These are phyloP conservation scores for Fusarium mexicanum DNA, from an alignment of 2,329 filamentous ascomycete species.

Conservation along the genomic window DNA sequence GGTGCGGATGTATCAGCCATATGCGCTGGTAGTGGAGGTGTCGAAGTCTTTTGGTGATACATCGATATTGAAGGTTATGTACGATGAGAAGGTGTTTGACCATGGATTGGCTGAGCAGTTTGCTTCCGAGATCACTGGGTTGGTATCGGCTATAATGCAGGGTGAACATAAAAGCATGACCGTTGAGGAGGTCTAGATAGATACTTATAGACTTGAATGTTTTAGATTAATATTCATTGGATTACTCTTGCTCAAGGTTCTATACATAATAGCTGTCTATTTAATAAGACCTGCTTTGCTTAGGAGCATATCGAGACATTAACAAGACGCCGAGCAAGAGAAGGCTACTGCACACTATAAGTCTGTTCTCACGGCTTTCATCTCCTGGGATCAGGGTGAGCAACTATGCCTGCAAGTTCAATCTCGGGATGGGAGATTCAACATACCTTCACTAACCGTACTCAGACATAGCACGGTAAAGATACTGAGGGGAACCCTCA, in stretches of 20 bases:
- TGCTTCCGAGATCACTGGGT: neutral
- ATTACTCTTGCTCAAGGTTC: too few species aligned
- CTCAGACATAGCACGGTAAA: neutral
- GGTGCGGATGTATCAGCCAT: neutral
- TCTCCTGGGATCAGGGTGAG: neutral
- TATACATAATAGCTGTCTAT: fast-evolving
- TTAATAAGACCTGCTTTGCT: neutral
- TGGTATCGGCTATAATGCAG: neutral
- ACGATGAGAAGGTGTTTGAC: neutral
- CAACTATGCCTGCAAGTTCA: fast-evolving
- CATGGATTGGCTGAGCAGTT: neutral
- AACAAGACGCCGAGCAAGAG: neutral
- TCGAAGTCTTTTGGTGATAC: neutral
- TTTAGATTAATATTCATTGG: neutral
- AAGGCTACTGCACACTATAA: neutral
- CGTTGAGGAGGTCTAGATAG: neutral
- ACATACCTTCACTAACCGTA: neutral
- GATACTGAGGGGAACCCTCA: neutral
- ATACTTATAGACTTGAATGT: neutral
- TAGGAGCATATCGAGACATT: neutral
- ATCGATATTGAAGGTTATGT: neutral
- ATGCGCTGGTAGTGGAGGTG: neutral
- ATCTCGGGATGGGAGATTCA: fast-evolving
- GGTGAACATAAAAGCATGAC: neutral
- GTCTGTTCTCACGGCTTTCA: neutral